phyloP scores from a whole-genome alignment of 2,329 filamentous ascomycete genomes.

The Botryotinia calthae region DNA sequence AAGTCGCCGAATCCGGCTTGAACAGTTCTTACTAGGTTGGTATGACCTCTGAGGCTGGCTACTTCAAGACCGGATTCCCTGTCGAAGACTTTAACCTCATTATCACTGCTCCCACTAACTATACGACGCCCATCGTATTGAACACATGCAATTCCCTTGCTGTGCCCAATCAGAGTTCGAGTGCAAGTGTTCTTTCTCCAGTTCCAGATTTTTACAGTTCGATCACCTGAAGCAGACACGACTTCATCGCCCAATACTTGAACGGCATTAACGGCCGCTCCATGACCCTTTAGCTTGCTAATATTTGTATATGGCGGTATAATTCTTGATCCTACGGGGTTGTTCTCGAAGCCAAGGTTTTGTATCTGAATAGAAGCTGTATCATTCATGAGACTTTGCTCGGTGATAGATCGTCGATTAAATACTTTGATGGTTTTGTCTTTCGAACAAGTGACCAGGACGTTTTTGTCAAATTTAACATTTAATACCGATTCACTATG shows the following conservation, averaged over 20 bases:
- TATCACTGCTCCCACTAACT: slow-evolving; percentile 93
- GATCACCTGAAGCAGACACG: slow-evolving; percentile 91
- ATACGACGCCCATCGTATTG: slow-evolving; percentile 93
- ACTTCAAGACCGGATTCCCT: slow-evolving; percentile 82
- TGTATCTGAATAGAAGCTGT: slow-evolving; percentile 53
- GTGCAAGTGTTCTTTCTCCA: slow-evolving; percentile 74
- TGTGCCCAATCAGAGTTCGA: slow-evolving; percentile 79
- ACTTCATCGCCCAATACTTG: slow-evolving; percentile 84
- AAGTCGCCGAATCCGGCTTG: slow-evolving; percentile 93
- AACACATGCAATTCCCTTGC: slow-evolving; percentile 95
- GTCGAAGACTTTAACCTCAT: slow-evolving; percentile 94
- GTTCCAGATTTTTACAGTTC: slow-evolving; percentile 92
- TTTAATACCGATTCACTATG: slow-evolving; percentile 92
- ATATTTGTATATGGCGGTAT: slow-evolving; percentile 71
- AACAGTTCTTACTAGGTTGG: slow-evolving; percentile 84
- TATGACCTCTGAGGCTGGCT: slow-evolving; percentile 79
- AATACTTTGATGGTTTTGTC: slow-evolving; percentile 97
- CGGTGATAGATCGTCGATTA: slow-evolving; percentile 71
- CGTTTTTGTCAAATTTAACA: slow-evolving; percentile 85
- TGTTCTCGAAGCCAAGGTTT: slow-evolving; percentile 52
- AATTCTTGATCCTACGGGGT: slow-evolving; percentile 48
- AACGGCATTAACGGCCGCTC: slow-evolving; percentile 92
- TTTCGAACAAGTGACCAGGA: slow-evolving; percentile 94
- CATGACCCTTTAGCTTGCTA: slow-evolving; percentile 77
- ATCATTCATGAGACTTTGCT: slow-evolving; percentile 51